Evolutionary conservation across 768 basidiomycete genomes (phyloP).

Genomic region (Suillus subaureus): DNA sequence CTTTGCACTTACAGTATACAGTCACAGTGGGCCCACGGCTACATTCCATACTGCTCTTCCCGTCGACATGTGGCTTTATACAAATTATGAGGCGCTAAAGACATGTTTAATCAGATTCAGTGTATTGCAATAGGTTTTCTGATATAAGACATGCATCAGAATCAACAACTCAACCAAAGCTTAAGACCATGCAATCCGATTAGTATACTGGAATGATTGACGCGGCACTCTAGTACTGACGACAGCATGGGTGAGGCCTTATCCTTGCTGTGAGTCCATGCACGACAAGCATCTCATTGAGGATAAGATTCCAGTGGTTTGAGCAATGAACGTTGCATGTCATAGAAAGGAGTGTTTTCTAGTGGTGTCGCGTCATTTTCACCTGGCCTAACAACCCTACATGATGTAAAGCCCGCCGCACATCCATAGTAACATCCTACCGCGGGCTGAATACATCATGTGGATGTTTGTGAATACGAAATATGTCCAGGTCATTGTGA

Average conservation of each 20-base stretch:
- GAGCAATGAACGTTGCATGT: too few relatives aligned
- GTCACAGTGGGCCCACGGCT: neutral
- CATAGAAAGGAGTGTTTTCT: too few relatives aligned
- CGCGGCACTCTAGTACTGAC: too few relatives aligned
- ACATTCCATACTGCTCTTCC: neutral
- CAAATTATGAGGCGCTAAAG: neutral
- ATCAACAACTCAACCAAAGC: too few relatives aligned
- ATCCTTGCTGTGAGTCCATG: too few relatives aligned
- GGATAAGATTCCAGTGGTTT: too few relatives aligned
- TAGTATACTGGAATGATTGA: neutral
- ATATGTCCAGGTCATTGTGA: neutral
- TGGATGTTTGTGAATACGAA: neutral
- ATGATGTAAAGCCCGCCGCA: too few relatives aligned
- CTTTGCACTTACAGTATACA: neutral
- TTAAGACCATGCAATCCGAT: neutral
- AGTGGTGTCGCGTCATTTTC: neutral
- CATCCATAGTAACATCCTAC: neutral
- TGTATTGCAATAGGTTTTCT: too few relatives aligned
- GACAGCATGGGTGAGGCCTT: too few relatives aligned
- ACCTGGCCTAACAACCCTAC: neutral
- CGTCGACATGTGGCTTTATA: neutral
- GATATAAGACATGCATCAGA: neutral
- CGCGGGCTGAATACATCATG: neutral
- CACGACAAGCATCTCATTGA: too few relatives aligned
- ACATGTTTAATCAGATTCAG: neutral